phyloP scores from a whole-genome alignment of 2,329 filamentous ascomycete genomes.

The Scedosporium boydii region DNA sequence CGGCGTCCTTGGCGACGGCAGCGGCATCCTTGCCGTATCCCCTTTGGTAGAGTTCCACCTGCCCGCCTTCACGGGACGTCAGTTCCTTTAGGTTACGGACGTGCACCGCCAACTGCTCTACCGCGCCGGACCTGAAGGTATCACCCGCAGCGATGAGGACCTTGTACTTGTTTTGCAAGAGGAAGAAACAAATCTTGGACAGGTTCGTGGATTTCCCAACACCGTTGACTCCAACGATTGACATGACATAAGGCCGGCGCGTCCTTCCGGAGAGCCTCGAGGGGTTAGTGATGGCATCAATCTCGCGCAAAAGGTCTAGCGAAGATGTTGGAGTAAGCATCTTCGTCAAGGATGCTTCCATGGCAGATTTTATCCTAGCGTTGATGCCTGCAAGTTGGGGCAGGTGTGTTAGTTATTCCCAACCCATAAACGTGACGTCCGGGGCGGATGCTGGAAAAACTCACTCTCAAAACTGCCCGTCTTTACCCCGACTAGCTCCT shows the following conservation, averaged over 20 bases:
- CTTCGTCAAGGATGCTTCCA: slow-evolving; percentile 86
- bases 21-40: slow-evolving; percentile 98
- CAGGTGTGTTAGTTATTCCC: not conserved
- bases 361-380: slow-evolving; percentile 71
- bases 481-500: slow-evolving; percentile 81
- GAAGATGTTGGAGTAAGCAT: slow-evolving; percentile 95
- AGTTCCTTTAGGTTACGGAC: slow-evolving; percentile 90
- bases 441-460: slow-evolving; percentile 9
- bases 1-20: slow-evolving; percentile 87
- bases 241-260: slow-evolving; percentile 86
- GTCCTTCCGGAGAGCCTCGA: slow-evolving; percentile 52
- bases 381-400: slow-evolving; percentile 48
- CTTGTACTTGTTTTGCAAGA: slow-evolving; percentile 93
- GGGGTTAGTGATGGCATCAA: slow-evolving; percentile 66
- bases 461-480: slow-evolving; percentile 78
- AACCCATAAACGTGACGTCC: not conserved
- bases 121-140: slow-evolving; percentile 93
- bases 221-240: slow-evolving; percentile 95
- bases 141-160: slow-evolving; percentile 91
- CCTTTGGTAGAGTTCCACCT: slow-evolving; percentile 89
- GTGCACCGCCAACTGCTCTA: slow-evolving; percentile 93
- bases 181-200: slow-evolving; percentile 95
- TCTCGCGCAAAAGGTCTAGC: slow-evolving; percentile 87
- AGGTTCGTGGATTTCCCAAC: slow-evolving; percentile 97
- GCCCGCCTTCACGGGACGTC: slow-evolving; percentile 69